Base-by-base conservation (phyloP, 192 early-diverging fungal species). In the Mortierella hygrophila region DNA sequence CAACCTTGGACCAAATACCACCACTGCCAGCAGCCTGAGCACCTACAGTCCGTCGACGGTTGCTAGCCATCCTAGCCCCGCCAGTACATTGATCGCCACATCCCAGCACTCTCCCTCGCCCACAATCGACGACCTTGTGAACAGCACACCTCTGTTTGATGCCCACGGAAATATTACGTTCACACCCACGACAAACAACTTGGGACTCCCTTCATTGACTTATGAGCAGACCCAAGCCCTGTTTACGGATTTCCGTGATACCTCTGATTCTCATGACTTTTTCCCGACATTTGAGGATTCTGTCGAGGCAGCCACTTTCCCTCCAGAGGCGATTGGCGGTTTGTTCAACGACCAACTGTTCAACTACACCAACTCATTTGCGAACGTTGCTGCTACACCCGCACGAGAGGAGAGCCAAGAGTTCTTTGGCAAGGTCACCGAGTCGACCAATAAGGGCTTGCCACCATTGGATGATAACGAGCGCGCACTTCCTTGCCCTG, bases 401-500 rank as follows among this genome's bases (percentile, higher is more conserved):
- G 71, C 75, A 26, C 21, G 18, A 13, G 65, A 79, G 49, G 57
- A 65, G 23, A 26, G 37, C 55, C 68, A 79, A 8, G 57, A 68
- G n/a, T 49, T 77, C 47, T 38, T 52, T n/a, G 63, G 60, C 13
- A 76, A 77, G 44, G 46, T 60, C 40, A 42, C 32, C 11, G 69
- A 63, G 10, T 77, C 41, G 42, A 37, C 49, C 4, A n/a, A 42
- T 1, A 78, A 49, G n/a, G 0, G 9, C 6, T 52, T 86, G 68
- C 79, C 75, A 40, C 75, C 79, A 63, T 26, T 86, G 38, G 76
- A 35, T 0, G 84, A 86, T 32, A 54, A 76, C 55, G 83, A 79
- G 42, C 85, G 87, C 65, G 77, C 89, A 4, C 81, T 91, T 13
- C 74, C 88, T 7, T 90, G 90, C 57, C 81, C 84, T 16, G 89